A percentile compares a stretch with the other conserved stretches of the same genome.
These are phyloP conservation scores for Psilocybe mexicana DNA, from an alignment of 1,284 basidiomycete species.

Conservation along the genomic window DNA sequence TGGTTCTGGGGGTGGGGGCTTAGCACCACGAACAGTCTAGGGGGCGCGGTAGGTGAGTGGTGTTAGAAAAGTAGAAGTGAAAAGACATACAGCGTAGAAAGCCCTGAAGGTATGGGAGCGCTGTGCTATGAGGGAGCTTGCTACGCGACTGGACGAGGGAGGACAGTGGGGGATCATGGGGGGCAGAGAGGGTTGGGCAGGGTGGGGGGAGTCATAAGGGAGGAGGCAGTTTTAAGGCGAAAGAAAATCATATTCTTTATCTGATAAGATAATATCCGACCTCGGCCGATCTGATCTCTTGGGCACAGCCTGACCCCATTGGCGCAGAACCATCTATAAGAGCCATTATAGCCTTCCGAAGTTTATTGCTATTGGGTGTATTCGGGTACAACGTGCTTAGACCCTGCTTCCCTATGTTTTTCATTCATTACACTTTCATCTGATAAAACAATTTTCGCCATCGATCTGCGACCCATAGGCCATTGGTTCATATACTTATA, in stretches of 20 bases:
- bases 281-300: constrained; percentile 11
- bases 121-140: constrained; percentile 31
- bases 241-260: constrained; percentile 26
- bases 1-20: constrained; percentile 31
- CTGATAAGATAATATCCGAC: constrained; percentile 35
- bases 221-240: constrained; percentile 24
- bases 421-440: background rate
- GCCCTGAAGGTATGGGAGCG: constrained; percentile 51
- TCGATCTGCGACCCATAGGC: constrained; percentile 1
- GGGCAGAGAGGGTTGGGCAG: constrained; percentile 17
- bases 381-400: constrained; percentile 9
- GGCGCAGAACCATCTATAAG: constrained; percentile 7
- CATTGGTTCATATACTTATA: background rate
- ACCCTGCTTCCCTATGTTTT: background rate
- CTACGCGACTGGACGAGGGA: constrained; percentile 25
- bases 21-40: constrained; percentile 52
- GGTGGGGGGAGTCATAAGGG: constrained; percentile 21
- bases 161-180: constrained; percentile 34
- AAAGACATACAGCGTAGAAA: constrained; percentile 55
- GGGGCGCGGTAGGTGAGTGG: constrained; percentile 11
- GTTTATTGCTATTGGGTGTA: constrained; percentile 27
- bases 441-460: background rate
- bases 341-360: constrained; percentile 11
- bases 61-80: background rate
- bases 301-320: constrained; percentile 2